phyloP scores from a whole-genome alignment of 75 land plant genomes.

The Ceratopteris richardii region DNA sequence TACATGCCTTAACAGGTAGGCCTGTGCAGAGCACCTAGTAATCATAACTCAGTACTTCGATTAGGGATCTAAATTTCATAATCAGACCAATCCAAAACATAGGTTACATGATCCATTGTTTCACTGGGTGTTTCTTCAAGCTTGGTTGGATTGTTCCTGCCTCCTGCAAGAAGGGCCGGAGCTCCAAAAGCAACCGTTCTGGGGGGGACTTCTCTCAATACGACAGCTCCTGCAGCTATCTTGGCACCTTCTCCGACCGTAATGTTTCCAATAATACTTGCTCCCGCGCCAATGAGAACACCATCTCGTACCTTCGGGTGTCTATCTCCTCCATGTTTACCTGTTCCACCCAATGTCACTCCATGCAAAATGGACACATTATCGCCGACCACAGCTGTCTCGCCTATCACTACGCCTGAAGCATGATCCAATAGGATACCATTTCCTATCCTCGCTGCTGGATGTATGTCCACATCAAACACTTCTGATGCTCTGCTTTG shows the following conservation, averaged over 20 bases:
- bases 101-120: slow-evolving; percentile 59
- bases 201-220: slow-evolving; percentile 59
- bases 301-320: slow-evolving; percentile 67
- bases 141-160: slow-evolving; percentile 35
- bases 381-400: slow-evolving; percentile 50
- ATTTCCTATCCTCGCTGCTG: no score
- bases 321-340: no score
- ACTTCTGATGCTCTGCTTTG: no score
- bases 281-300: slow-evolving; percentile 61
- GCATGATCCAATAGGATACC: slow-evolving; percentile 57
- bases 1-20: no score
- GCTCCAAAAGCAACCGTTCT: slow-evolving; percentile 62
- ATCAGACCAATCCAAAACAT: slow-evolving; percentile 45
- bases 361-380: slow-evolving; percentile 64
- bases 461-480: no score
- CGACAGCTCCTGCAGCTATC: slow-evolving; percentile 59
- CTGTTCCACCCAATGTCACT: no score
- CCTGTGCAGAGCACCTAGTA: no score
- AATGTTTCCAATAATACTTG: slow-evolving; percentile 50
- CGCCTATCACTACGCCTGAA: slow-evolving; percentile 51
- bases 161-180: slow-evolving; percentile 54
- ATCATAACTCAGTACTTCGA: no score
- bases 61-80: slow-evolving; percentile 32
- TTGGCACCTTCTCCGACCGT: slow-evolving; percentile 61
- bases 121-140: slow-evolving; percentile 45